Percentiles rank a stretch among this genome's conserved stretches.
These are phyloP conservation scores for Podaxis sp. DNA, from an alignment of 768 basidiomycete genomes.

Conservation along the genomic window DNA sequence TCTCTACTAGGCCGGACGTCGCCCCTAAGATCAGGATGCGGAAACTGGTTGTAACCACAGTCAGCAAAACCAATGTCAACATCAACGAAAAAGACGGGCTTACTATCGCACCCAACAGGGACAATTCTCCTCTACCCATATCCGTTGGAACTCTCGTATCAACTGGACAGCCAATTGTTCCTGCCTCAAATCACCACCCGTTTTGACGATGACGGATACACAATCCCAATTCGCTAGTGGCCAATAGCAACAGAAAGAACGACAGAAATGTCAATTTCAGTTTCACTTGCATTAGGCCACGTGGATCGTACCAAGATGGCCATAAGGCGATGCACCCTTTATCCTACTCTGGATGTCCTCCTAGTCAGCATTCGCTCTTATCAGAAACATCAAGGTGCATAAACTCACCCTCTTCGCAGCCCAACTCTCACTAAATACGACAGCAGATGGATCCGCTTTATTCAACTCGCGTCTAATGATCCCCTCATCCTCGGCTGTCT, in stretches of 20 bases:
- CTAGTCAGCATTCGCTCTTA: background rate
- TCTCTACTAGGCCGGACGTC: conserved; percentile 92
- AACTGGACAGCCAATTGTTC: conserved; percentile 97
- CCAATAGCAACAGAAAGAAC: background rate
- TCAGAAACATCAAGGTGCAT: background rate
- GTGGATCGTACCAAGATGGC: conserved; percentile 71
- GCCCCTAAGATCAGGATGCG: conserved; percentile 94
- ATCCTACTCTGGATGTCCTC: conserved; percentile 65
- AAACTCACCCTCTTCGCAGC: conserved; percentile 76
- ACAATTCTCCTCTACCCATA: conserved; percentile 94
- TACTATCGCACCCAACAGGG: conserved; percentile 94
- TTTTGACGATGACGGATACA: conserved; percentile 97
- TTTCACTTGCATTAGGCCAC: conserved; percentile 2
- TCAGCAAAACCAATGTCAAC: no score
- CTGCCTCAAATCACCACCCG: conserved; percentile 93
- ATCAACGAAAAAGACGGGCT: conserved; percentile 19
- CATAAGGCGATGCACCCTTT: conserved; percentile 91
- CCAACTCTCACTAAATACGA: conserved; percentile 97
- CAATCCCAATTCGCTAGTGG: conserved; percentile 76
- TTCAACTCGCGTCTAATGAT: conserved; percentile 93
- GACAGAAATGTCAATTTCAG: background rate
- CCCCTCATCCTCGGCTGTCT: conserved; percentile 85
- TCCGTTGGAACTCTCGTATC: conserved; percentile 87
- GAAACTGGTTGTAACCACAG: conserved; percentile 54
- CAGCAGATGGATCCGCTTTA: conserved; percentile 93